Percentiles rank a stretch among this genome's conserved stretches.
These are phyloP conservation scores for Tetracladium setigerum DNA, from an alignment of 495 filamentous ascomycete species.

Conservation along the genomic window DNA sequence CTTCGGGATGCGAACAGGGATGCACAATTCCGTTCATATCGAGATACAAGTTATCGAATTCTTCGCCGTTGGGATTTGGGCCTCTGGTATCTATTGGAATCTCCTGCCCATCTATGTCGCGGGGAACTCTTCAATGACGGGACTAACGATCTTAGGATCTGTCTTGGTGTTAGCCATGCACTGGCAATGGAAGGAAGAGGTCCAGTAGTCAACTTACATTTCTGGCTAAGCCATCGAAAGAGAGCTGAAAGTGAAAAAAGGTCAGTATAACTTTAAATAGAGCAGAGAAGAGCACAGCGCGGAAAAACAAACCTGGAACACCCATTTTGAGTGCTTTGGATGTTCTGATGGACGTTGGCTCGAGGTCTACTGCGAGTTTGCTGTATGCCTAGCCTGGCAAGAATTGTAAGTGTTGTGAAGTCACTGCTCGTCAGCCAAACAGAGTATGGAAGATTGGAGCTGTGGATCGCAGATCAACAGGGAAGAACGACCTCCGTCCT, in stretches of 20 bases:
- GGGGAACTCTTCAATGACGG: slow-evolving; percentile 81
- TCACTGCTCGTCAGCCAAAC: too few species aligned
- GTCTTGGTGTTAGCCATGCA: slow-evolving; percentile 69
- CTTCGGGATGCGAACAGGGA: slow-evolving; percentile 96
- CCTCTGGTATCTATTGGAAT: slow-evolving; percentile 77
- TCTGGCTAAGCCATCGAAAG: slow-evolving; percentile 78
- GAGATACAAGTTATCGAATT: slow-evolving; percentile 95
- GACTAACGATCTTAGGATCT: slow-evolving; percentile 90
- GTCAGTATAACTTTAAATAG: slow-evolving; percentile 1
- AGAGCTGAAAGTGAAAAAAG: slow-evolving; percentile 5
- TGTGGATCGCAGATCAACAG: too few species aligned
- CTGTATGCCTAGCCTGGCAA: too few species aligned
- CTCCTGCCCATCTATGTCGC: slow-evolving; percentile 62
- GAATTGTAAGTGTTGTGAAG: too few species aligned
- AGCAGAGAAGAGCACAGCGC: not conserved
- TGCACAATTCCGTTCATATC: slow-evolving; percentile 99
- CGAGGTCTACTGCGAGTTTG: too few species aligned
- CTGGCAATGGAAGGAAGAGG: not conserved
- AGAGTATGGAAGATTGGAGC: too few species aligned
- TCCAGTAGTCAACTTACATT: slow-evolving; percentile 52
- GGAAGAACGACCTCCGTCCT: too few species aligned
- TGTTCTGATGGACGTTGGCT: too few species aligned
- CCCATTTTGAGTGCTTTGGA: slow-evolving; percentile 79
- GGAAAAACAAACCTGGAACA: slow-evolving; percentile 61
- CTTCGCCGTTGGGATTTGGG: slow-evolving; percentile 94